Conservation (phyloP, 1,284 basidiomycete genomes). For the Abortiporus biennis region DNA sequence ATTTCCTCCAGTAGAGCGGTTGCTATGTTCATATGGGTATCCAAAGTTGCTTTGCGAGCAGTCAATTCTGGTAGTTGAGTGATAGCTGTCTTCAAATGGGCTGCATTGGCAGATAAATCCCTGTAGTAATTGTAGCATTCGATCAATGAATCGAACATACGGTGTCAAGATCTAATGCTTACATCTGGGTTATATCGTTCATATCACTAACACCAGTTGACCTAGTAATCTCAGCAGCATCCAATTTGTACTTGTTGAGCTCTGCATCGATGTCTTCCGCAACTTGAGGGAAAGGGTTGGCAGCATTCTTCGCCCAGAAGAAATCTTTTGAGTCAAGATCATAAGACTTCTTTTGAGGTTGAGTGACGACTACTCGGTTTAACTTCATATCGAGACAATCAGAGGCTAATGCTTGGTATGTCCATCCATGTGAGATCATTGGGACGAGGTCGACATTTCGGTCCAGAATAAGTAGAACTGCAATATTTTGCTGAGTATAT, state of each 20-base stretch:
- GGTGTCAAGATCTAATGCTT: constrained; percentile 29
- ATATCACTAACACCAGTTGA: constrained; percentile 96
- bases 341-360: constrained; percentile 81
- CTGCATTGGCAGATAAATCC: constrained; percentile 91
- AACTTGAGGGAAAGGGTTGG: constrained; percentile 96
- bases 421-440: constrained; percentile 97
- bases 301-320: constrained; percentile 97
- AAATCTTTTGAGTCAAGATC: constrained; percentile 98
- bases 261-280: constrained; percentile 97
- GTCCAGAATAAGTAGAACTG: constrained; percentile 91
- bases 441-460: constrained; percentile 94
- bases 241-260: constrained; percentile 91
- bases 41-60: constrained; percentile 91
- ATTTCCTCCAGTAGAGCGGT: constrained; percentile 94
- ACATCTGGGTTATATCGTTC: constrained; percentile 93
- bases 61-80: constrained; percentile 98
- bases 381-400: constrained; percentile 98
- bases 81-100: constrained; percentile 95
- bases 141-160: neutral
- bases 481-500: neutral
- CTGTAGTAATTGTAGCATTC: constrained; percentile 40
- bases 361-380: constrained; percentile 83
- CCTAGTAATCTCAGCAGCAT: constrained; percentile 95
- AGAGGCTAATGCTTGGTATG: constrained; percentile 96
- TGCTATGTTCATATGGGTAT: constrained; percentile 99